These are phyloP conservation scores for Microstegium vimineum DNA, from an alignment of 176 grass and related monocot species.

Conservation along the genomic window DNA sequence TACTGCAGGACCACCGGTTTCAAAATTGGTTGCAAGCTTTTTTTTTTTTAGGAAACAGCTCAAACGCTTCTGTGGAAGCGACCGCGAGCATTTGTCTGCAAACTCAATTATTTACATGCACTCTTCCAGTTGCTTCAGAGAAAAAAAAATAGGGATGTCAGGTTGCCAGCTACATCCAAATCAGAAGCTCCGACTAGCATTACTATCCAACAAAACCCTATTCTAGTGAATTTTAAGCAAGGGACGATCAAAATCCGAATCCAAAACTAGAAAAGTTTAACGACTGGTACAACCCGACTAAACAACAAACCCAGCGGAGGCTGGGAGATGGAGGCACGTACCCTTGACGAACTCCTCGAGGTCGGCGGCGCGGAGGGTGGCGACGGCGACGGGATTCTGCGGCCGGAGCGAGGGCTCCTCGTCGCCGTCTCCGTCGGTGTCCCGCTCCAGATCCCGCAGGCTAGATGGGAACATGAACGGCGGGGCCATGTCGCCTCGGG, in stretches of 20 bases:
- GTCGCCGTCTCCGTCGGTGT: slow-evolving; percentile 23
- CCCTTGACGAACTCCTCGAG: slow-evolving; percentile 98
- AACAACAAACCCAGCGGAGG: background rate
- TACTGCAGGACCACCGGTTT: background rate
- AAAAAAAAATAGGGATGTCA: background rate
- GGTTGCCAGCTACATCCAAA: background rate
- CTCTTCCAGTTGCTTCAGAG: background rate
- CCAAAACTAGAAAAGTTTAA: background rate
- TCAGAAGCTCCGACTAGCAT: background rate
- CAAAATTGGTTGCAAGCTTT: background rate
- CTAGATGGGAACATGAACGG: slow-evolving; percentile 67
- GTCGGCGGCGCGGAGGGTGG: slow-evolving; percentile 62
- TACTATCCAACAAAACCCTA: background rate
- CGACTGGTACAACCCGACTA: background rate
- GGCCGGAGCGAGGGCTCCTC: slow-evolving; percentile 55
- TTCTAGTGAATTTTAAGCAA: background rate
- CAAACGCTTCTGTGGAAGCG: background rate
- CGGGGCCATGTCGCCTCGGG: slow-evolving; percentile 51
- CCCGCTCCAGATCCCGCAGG: slow-evolving; percentile 70
- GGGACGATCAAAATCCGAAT: background rate
- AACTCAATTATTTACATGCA: background rate
- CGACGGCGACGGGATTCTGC: slow-evolving; percentile 46
- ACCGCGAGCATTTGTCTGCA: background rate
- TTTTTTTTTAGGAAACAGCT: no score
- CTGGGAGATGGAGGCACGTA: background rate